Conservation (phyloP, 106 monocot species). For the Allium sativum region DNA sequence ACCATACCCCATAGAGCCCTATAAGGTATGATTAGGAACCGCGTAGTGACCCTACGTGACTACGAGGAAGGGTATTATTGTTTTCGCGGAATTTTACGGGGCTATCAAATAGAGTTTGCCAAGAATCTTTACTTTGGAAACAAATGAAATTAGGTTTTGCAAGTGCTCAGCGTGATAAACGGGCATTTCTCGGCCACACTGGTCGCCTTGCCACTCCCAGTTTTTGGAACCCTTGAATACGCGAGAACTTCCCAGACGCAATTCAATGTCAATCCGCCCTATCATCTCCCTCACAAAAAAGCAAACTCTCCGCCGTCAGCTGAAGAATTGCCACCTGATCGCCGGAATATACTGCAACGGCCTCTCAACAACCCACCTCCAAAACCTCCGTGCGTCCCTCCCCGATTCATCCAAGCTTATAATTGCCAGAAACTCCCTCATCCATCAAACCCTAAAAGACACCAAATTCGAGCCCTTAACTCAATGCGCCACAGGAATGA, state of each 20-base stretch:
- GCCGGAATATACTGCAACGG: conserved; percentile 65
- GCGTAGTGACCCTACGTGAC: no score
- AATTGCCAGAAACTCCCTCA: conserved; percentile 42
- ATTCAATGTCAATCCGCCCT: conserved; percentile 16
- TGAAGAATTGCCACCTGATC: conserved; percentile 44
- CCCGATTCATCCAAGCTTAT: conserved; percentile 33
- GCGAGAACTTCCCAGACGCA: not conserved
- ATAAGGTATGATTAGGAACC: no score
- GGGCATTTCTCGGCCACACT: no score
- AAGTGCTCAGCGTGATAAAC: no score
- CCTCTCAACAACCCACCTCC: conserved; percentile 44
- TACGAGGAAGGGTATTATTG: no score
- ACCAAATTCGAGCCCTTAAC: conserved; percentile 39
- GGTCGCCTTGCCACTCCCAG: not conserved
- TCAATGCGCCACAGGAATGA: conserved; percentile 47
- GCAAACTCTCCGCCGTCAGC: conserved; percentile 31
- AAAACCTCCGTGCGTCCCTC: conserved; percentile 43
- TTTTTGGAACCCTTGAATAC: not conserved
- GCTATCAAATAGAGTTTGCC: no score
- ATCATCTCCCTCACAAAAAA: conserved; percentile 16
- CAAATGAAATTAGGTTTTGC: no score
- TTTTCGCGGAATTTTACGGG: no score
- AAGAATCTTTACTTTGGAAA: no score
- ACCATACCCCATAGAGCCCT: no score
- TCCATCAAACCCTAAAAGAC: conserved; percentile 32